Evolutionary conservation across 2,329 filamentous ascomycete species (phyloP).

Genomic region (Cytospora piceae): DNA sequence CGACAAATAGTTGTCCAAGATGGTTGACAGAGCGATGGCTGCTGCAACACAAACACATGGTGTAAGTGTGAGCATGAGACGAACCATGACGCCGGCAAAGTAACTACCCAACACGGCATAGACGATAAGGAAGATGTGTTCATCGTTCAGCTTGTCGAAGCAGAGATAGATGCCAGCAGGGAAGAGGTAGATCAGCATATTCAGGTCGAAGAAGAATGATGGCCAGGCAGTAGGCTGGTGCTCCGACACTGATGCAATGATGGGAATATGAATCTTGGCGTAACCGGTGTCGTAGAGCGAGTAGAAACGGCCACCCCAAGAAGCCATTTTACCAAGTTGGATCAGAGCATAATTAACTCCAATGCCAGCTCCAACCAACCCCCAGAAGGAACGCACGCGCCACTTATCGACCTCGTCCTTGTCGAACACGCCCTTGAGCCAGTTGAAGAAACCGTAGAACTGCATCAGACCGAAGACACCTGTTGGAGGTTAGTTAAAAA

Average conservation of each 20-base stretch:
- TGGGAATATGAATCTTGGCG: constrained; percentile 98
- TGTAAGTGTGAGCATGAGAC: constrained; percentile 95
- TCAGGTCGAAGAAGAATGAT: constrained; percentile 98
- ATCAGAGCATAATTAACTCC: constrained; percentile 80
- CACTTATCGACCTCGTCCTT: constrained; percentile 94
- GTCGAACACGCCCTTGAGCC: constrained; percentile 83
- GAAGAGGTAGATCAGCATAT: constrained; percentile 98
- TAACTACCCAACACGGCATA: constrained; percentile 97
- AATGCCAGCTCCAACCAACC: constrained; percentile 76
- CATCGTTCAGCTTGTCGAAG: constrained; percentile 90
- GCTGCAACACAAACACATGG: constrained; percentile 95
- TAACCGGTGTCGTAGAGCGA: constrained; percentile 99
- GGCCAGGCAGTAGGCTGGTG: constrained; percentile 99
- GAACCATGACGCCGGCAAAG: constrained; percentile 99
- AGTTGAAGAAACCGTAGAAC: constrained; percentile 89
- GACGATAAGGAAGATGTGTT: constrained; percentile 97
- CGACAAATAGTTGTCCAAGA: constrained; percentile 84
- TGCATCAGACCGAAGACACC: constrained; percentile 96
- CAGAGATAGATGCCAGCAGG: constrained; percentile 97
- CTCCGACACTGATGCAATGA: constrained; percentile 99
- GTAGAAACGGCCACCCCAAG: constrained; percentile 98
- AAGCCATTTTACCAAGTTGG: constrained; percentile 87
- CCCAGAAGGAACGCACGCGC: constrained; percentile 73
- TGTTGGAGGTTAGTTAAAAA: constrained; percentile 40
- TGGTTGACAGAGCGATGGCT: constrained; percentile 82